Evolutionary conservation across 495 filamentous ascomycete species (phyloP).

Genomic region (Hyaloscypha variabilis): DNA sequence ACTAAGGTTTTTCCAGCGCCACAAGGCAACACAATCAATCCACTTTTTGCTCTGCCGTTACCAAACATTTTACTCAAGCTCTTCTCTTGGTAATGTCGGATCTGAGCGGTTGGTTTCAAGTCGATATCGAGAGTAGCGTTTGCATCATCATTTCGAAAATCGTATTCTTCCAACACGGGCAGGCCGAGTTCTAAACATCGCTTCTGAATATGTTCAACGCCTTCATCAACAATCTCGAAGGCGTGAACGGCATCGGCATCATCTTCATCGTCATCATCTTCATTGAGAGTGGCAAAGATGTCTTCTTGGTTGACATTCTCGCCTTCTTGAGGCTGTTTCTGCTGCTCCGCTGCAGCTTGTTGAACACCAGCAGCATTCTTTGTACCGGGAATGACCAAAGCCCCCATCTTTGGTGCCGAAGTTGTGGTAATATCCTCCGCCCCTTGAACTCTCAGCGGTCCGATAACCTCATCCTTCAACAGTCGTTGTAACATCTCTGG

Average conservation of each 20-base stretch:
- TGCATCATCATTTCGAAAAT: slow-evolving; percentile 89
- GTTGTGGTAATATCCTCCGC: slow-evolving; percentile 74
- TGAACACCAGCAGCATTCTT: slow-evolving; percentile 86
- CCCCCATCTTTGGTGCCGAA: slow-evolving; percentile 85
- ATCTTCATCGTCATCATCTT: slow-evolving; percentile 91
- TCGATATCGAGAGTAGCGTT: slow-evolving; percentile 94
- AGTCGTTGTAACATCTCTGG: slow-evolving; percentile 81
- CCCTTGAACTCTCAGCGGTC: slow-evolving; percentile 58
- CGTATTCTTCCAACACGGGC: slow-evolving; percentile 94
- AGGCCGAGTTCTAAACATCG: slow-evolving; percentile 83
- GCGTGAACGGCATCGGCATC: slow-evolving; percentile 87
- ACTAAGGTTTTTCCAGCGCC: slow-evolving; percentile 97
- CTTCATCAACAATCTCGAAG: slow-evolving; percentile 82
- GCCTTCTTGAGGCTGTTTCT: slow-evolving; percentile 35
- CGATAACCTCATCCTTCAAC: slow-evolving; percentile 73
- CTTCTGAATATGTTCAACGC: slow-evolving; percentile 85
- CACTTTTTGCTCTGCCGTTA: slow-evolving; percentile 93
- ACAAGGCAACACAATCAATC: slow-evolving; percentile 96
- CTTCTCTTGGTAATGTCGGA: slow-evolving; percentile 94
- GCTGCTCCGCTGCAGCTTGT: slow-evolving; percentile 52
- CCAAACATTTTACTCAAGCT: slow-evolving; percentile 99
- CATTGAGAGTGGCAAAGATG: slow-evolving; percentile 59
- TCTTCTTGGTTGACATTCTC: slow-evolving; percentile 42
- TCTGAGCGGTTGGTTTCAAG: slow-evolving; percentile 79
- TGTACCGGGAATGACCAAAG: slow-evolving; percentile 91